Conservation (phyloP, 1,284 basidiomycete genomes). For the Xerocomus amazonicus region DNA sequence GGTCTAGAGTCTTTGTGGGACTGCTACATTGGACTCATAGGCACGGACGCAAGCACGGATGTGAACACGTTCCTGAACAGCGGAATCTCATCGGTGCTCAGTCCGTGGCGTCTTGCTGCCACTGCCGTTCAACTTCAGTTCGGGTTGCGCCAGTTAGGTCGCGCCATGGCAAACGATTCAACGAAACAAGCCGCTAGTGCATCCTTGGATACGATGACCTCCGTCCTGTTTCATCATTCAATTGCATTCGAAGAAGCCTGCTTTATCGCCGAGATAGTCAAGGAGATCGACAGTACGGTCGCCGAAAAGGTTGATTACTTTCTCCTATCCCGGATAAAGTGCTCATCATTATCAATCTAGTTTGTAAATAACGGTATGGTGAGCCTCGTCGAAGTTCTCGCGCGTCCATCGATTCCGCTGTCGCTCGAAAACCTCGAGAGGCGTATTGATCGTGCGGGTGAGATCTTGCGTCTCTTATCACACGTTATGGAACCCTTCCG, state of each 20-base stretch:
- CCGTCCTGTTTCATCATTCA: constrained; percentile 63
- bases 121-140: constrained; percentile 76
- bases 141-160: constrained; percentile 65
- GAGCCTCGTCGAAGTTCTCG: constrained; percentile 58
- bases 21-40: constrained; percentile 14
- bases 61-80: constrained; percentile 53
- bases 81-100: constrained; percentile 61
- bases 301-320: constrained; percentile 54
- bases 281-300: constrained; percentile 60
- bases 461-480: constrained; percentile 66
- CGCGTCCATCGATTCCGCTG: constrained; percentile 32
- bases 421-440: constrained; percentile 33
- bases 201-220: constrained; percentile 60
- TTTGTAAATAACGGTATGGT: constrained; percentile 73
- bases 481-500: constrained; percentile 65
- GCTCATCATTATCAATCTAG: constrained; percentile 34
- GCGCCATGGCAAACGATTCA: constrained; percentile 54
- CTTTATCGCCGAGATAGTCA: constrained; percentile 74
- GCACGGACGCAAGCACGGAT: constrained; percentile 40
- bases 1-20: neutral
- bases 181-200: constrained; percentile 50
- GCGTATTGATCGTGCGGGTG: constrained; percentile 55
- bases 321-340: neutral
- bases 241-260: constrained; percentile 74
- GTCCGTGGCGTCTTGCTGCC: constrained; percentile 77